phyloP scores from a whole-genome alignment of 805 yeast genomes.

The Candida endomychidarum region DNA sequence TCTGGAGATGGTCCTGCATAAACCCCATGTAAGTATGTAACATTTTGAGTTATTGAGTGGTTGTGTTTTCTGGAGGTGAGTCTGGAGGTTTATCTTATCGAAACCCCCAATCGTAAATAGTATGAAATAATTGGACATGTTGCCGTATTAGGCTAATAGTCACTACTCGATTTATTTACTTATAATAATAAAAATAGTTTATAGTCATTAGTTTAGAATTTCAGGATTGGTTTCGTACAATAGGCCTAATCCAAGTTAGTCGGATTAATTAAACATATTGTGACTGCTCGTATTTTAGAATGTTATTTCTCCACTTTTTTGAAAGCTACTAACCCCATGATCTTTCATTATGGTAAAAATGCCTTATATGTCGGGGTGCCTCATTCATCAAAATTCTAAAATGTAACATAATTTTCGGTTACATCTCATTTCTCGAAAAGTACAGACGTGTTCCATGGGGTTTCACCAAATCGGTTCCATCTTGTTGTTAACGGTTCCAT shows the following conservation, averaged over 20 bases:
- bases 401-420: constrained; percentile 3
- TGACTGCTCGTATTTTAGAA: constrained; percentile 5
- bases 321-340: background rate
- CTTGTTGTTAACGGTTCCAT: background rate
- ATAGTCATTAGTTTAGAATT: too few species aligned
- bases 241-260: background rate
- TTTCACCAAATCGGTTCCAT: too few species aligned
- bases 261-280: background rate
- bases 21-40: constrained; percentile 5
- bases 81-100: constrained; percentile 7
- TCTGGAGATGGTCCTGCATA: background rate
- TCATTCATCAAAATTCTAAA: background rate
- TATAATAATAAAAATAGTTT: too few species aligned
- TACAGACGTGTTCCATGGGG: constrained; percentile 4
- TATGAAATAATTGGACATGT: too few species aligned
- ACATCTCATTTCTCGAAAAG: background rate
- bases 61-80: background rate
- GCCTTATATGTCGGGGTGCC: constrained; percentile 1
- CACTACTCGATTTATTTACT: too few species aligned
- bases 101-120: too few species aligned
- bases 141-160: too few species aligned
- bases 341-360: background rate
- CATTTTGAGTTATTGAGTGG: background rate
- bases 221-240: too few species aligned
- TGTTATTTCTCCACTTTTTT: constrained; percentile 4